These are phyloP conservation scores for Dendrothele bispora DNA, from an alignment of 768 basidiomycete species.

Conservation along the genomic window DNA sequence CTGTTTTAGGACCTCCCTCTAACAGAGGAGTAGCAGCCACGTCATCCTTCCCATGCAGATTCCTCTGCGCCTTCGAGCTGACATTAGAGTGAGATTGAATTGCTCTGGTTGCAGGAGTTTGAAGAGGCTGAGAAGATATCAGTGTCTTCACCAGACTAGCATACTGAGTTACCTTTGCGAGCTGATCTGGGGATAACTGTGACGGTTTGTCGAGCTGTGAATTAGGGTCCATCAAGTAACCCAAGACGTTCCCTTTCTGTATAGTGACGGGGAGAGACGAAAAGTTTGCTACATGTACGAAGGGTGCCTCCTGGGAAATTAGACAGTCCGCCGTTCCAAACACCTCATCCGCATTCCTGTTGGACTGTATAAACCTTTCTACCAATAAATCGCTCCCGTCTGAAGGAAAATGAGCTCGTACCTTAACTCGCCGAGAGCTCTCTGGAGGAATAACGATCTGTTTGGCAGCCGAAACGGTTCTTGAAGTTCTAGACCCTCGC, in stretches of 20 bases:
- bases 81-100: too few relatives aligned
- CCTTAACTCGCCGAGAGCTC: neutral
- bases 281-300: neutral
- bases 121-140: too few relatives aligned
- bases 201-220: neutral
- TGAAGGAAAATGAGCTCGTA: neutral
- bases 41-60: neutral
- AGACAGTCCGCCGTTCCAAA: neutral
- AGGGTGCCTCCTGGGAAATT: neutral
- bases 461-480: too few relatives aligned
- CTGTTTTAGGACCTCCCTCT: constrained; percentile 11
- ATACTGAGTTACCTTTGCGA: neutral
- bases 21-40: neutral
- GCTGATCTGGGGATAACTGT: too few relatives aligned
- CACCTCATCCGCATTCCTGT: neutral
- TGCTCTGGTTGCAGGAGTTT: too few relatives aligned
- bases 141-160: neutral
- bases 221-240: neutral
- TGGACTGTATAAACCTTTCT: neutral
- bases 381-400: neutral
- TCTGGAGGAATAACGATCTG: neutral
- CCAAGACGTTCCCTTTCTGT: neutral
- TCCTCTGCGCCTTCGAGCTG: neutral
- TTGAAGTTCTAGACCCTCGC: neutral
- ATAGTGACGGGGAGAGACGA: neutral